Conservation (phyloP, 1,139 yeast species). For the Pichia sp. region DNA sequence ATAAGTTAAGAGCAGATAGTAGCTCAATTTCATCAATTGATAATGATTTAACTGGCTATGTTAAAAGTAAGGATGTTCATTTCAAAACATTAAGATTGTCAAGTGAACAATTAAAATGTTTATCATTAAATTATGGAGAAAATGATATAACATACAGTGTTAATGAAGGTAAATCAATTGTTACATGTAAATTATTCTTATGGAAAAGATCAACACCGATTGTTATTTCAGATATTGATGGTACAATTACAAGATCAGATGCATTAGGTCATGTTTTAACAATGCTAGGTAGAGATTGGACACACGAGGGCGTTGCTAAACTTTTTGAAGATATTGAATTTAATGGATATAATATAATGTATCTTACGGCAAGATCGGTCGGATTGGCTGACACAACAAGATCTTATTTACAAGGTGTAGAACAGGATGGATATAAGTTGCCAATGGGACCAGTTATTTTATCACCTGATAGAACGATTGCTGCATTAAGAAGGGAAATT, state of each 20-base stretch:
- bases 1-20: background rate
- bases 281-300: constrained; percentile 96
- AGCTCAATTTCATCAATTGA: constrained; percentile 1
- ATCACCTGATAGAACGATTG: constrained; percentile 95
- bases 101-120: constrained; percentile 74
- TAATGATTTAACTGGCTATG: background rate
- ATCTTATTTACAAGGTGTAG: constrained; percentile 70
- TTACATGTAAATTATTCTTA: constrained; percentile 65
- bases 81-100: constrained; percentile 89
- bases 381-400: constrained; percentile 95
- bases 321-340: constrained; percentile 75
- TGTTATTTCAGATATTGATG: constrained; percentile 96
- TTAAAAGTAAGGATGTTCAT: constrained; percentile 29
- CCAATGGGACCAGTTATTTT: constrained; percentile 94
- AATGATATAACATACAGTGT: constrained; percentile 76
- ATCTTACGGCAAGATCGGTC: constrained; percentile 88
- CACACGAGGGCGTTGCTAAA: constrained; percentile 92
- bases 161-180: constrained; percentile 72
- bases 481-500: constrained; percentile 87
- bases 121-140: constrained; percentile 71
- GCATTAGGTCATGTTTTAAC: constrained; percentile 95
- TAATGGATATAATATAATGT: constrained; percentile 91
- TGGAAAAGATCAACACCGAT: constrained; percentile 87
- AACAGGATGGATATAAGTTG: constrained; percentile 63
- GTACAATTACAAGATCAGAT: constrained; percentile 96